These are phyloP conservation scores for Digitaria exilis DNA, from an alignment of 202 grass and related monocot genomes.

Conservation along the genomic window DNA sequence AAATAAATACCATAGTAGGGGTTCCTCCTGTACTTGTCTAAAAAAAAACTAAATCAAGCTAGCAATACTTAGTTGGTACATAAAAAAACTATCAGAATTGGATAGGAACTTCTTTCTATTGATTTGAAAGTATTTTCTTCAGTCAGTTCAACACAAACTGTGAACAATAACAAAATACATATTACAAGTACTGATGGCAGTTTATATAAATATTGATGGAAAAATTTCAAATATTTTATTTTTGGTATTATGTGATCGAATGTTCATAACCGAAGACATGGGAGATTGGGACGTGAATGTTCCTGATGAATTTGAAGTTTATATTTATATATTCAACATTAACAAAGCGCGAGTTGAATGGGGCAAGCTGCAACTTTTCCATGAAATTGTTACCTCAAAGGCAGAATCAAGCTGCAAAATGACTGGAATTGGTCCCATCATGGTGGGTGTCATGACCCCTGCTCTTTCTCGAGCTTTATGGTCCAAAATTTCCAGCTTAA, in stretches of 20 bases:
- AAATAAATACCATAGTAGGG: too few relatives aligned
- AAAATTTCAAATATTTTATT: neutral
- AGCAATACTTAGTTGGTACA: neutral
- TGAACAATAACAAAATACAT: neutral
- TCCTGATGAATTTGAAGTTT: neutral
- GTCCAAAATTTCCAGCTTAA: constrained; percentile 97
- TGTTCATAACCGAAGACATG: neutral
- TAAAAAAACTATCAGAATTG: neutral
- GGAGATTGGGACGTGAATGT: neutral
- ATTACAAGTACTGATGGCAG: neutral
- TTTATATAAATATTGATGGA: neutral
- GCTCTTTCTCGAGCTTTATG: constrained; percentile 97
- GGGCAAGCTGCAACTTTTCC: neutral
- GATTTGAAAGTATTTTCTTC: neutral
- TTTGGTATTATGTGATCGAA: neutral
- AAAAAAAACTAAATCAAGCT: neutral
- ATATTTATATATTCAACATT: neutral
- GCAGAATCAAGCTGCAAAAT: constrained; percentile 87
- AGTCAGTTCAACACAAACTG: neutral
- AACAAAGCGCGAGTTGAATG: neutral
- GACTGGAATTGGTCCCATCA: constrained; percentile 76
- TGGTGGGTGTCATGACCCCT: constrained; percentile 78
- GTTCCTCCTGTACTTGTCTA: too few relatives aligned
- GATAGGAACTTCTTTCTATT: neutral
- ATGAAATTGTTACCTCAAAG: constrained; percentile 63